Base-by-base conservation (phyloP, 768 basidiomycete species). In the Lenzites betulinus region DNA sequence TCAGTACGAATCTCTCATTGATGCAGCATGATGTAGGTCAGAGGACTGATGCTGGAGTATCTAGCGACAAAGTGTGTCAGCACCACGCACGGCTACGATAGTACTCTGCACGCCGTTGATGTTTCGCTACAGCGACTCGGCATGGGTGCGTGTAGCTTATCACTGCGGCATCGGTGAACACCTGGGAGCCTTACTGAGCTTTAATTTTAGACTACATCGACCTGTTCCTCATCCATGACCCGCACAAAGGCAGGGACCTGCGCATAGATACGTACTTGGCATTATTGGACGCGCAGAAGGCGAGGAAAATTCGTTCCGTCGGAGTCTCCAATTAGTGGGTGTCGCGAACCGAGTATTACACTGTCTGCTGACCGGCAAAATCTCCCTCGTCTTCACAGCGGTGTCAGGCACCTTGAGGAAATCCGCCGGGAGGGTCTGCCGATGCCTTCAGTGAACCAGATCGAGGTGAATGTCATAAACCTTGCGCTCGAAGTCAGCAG, bases 361-460 rank as follows among this genome's bases (percentile, higher is more conserved):
- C 15, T 18, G 15, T 8, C 7, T 28, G 20, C 38, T 15, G 23
- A 49, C 22, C 41, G 7, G 58, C 51, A 23, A 20, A 7, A 16
- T 18, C 33, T 30, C 6, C 22, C 11, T 13, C 15, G 38, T 3
- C 15, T 13, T 20, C 15, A 30, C 47, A 93, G 91, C 67, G 82
- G 82, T 15, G 67, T 90, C 41, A 83, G 84, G 43, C 92, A 94
- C 65, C 76, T 93, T 3, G 85, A 92, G 66, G 90, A 93, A 71
- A 87, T 93, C 48, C 77, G 73, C 59, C 73, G 73, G 5, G 85
- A 83, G 1, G 88, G 88, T 7, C 76, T 83, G 51, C 81, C 83
- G 51, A 73, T 79, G 69, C 92, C 92, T 16, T 73, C 85, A 7
- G 87, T 94, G 51, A 93, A 94, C 68, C 92, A 94, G 69, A 85